Conservation (phyloP, 108 stramenopile genomes). For the Aureococcus anophagefferens region DNA sequence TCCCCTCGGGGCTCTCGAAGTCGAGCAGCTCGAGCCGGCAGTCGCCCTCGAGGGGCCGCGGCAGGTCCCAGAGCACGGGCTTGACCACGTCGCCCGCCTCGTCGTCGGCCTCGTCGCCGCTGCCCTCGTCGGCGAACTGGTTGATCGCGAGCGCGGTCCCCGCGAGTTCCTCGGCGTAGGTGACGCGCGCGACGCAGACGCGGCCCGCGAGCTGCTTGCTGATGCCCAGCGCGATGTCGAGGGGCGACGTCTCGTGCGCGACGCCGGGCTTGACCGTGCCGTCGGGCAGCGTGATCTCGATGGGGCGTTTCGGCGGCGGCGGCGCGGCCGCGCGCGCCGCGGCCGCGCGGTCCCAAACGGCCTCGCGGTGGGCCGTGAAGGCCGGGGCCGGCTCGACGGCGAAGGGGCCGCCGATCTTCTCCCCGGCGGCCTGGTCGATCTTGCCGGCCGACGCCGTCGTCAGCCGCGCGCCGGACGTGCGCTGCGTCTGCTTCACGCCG, state of each 20-base stretch:
- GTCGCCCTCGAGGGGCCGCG: constrained; percentile 76
- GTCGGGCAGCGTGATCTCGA: constrained; percentile 88
- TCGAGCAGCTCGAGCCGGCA: constrained; percentile 75
- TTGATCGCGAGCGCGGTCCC: neutral
- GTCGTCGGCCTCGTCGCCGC: constrained; percentile 51
- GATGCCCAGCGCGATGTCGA: constrained; percentile 79
- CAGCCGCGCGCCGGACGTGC: neutral
- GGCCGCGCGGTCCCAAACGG: neutral
- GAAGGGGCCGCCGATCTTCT: constrained; percentile 5
- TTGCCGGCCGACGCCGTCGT: constrained; percentile 12
- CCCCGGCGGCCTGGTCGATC: neutral
- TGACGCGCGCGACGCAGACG: constrained; percentile 71
- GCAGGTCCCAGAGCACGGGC: constrained; percentile 88
- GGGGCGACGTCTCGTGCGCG: constrained; percentile 72
- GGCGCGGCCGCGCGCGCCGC: neutral
- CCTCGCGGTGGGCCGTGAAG: neutral
- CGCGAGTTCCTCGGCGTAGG: constrained; percentile 32
- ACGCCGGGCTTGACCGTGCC: constrained; percentile 58
- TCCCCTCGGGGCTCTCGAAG: constrained; percentile 79
- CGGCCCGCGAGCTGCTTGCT: constrained; percentile 78
- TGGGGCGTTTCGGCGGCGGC: constrained; percentile 9
- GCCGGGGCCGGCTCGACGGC: neutral
- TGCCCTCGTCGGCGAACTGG: constrained; percentile 7
- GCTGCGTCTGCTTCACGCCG: constrained; percentile 27
- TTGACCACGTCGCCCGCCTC: constrained; percentile 60